Evolutionary conservation across 306 rosid species (phyloP).

Genomic region (Lathyrus sativus): DNA sequence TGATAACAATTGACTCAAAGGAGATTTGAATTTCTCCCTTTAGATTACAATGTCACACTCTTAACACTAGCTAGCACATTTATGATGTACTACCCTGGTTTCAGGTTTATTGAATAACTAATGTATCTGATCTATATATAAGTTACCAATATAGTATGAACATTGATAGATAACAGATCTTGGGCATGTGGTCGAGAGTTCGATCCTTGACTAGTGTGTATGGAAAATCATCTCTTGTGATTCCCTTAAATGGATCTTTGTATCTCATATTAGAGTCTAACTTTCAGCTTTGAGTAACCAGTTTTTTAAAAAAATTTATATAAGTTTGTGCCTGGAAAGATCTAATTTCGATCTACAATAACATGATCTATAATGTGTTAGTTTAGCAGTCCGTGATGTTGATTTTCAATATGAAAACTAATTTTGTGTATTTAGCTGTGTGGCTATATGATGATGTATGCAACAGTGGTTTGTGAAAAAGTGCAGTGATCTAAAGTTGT

Average conservation of each 20-base stretch:
- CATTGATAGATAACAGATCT: neutral
- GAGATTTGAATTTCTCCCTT: neutral
- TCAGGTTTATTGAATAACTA: too few species aligned
- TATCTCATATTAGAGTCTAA: neutral
- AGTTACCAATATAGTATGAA: neutral
- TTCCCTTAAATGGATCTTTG: neutral
- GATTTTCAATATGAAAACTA: constrained; percentile 25
- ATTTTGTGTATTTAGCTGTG: constrained; percentile 26
- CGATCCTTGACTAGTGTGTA: neutral
- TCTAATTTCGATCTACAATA: neutral
- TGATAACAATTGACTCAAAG: neutral
- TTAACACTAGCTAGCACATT: neutral
- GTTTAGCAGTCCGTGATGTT: neutral
- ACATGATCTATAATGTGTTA: constrained; percentile 9
- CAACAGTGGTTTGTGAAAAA: constrained; percentile 5
- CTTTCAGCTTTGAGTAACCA: neutral
- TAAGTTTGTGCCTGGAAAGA: neutral
- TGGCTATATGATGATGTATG: constrained; percentile 11
- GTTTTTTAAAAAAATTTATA: neutral
- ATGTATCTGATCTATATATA: neutral
- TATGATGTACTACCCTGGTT: neutral
- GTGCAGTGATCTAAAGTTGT: constrained; percentile 17
- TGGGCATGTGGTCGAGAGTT: neutral
- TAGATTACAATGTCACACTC: neutral
- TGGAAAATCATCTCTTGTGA: neutral